Conservation (phyloP, 2,329 filamentous ascomycete genomes). For the Colletotrichum orchidophilum region DNA sequence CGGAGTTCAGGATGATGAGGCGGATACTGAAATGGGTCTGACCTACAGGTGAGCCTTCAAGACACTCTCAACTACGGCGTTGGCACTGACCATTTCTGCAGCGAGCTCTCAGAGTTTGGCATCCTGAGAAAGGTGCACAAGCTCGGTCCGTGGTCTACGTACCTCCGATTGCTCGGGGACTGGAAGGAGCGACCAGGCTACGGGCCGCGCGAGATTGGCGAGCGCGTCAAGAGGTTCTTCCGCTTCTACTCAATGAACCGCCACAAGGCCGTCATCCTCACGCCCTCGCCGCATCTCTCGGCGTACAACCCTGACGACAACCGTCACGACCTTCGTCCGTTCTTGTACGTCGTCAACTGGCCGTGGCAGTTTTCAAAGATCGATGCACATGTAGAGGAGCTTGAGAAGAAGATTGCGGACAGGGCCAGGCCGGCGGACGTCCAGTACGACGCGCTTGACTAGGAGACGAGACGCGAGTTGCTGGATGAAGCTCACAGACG, state of each 20-base stretch:
- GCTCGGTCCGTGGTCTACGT: slow-evolving; percentile 51
- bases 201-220: slow-evolving; percentile 48
- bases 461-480: not conserved
- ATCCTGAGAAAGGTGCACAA: slow-evolving; percentile 51
- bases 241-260: slow-evolving; percentile 69
- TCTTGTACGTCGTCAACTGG: slow-evolving; percentile 45
- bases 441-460: not conserved
- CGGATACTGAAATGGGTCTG: slow-evolving; percentile 53
- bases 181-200: slow-evolving; percentile 46
- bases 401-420: slow-evolving; percentile 42
- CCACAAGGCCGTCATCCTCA: slow-evolving; percentile 71
- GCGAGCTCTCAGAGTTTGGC: slow-evolving; percentile 50
- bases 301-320: slow-evolving; percentile 52
- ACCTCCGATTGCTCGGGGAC: slow-evolving; percentile 48
- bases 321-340: slow-evolving; percentile 50
- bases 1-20: slow-evolving; percentile 51
- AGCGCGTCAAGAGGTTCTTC: slow-evolving; percentile 55
- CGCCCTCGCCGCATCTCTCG: slow-evolving; percentile 61
- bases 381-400: slow-evolving; percentile 43
- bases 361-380: slow-evolving; percentile 55
- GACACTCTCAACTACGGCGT: too few relatives aligned
- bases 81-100: slow-evolving; percentile 7
- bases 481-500: not conserved
- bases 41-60: slow-evolving; percentile 42
- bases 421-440: not conserved